Conservation (phyloP, 1,284 basidiomycete genomes). For the Rugosomyces carneus region DNA sequence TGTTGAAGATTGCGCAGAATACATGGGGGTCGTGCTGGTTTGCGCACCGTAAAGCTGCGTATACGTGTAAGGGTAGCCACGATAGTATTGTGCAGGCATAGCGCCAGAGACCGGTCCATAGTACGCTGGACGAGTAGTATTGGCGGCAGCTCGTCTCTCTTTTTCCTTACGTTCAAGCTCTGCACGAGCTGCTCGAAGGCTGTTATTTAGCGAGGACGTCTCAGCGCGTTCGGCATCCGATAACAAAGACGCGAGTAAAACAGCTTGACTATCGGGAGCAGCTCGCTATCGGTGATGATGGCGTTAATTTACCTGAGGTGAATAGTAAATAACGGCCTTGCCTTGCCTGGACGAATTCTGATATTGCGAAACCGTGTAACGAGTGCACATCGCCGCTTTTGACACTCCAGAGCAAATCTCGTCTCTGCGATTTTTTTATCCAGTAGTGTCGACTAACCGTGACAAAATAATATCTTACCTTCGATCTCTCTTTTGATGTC, state of each 20-base stretch:
- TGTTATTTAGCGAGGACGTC: conserved; percentile 45
- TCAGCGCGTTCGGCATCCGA: conserved; percentile 62
- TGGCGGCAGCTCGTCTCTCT: conserved; percentile 45
- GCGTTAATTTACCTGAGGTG: conserved; percentile 1
- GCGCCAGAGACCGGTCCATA: conserved; percentile 26
- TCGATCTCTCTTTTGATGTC: conserved; percentile 47
- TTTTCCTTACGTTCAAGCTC: conserved; percentile 64
- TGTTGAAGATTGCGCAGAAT: conserved; percentile 23
- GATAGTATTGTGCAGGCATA: conserved; percentile 46
- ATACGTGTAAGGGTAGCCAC: conserved; percentile 48
- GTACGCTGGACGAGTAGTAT: conserved; percentile 27
- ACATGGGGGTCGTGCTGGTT: conserved; percentile 27
- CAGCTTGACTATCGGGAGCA: conserved; percentile 54
- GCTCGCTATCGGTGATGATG: conserved; percentile 39
- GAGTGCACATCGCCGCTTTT: conserved; percentile 48
- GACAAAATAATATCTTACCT: conserved; percentile 31
- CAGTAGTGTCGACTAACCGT: conserved; percentile 4
- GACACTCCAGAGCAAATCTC: conserved; percentile 60
- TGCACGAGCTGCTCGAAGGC: conserved; percentile 53
- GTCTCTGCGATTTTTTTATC: conserved; percentile 38
- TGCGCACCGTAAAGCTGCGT: conserved; percentile 42
- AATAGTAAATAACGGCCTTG: conserved; percentile 23
- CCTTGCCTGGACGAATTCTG: conserved; percentile 50
- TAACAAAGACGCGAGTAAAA: conserved; percentile 53
- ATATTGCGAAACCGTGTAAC: conserved; percentile 51